A percentile compares a stretch with the other conserved stretches of the same genome.
Conservation (phyloP, 1,284 basidiomycete species). For the Ustilago loliicola region DNA sequence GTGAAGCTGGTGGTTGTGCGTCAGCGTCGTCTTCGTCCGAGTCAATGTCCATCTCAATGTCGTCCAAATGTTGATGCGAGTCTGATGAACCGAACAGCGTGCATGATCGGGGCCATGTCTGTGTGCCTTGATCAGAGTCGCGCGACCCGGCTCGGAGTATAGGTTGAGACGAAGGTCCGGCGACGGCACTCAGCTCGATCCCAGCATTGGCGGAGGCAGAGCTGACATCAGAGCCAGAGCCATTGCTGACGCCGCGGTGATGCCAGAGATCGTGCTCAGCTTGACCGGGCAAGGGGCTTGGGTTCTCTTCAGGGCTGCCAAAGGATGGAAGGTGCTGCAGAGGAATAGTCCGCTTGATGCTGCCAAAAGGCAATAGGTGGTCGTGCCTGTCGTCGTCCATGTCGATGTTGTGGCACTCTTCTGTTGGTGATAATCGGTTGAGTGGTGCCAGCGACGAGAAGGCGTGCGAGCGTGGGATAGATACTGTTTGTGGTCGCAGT, state of each 20-base stretch:
- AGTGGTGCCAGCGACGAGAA: conserved; percentile 51
- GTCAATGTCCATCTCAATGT: conserved; percentile 52
- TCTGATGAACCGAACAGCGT: conserved; percentile 37
- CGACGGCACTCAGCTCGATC: conserved; percentile 31
- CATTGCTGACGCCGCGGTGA: conserved; percentile 38
- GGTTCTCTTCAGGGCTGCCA: conserved; percentile 13
- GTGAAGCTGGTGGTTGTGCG: conserved; percentile 47
- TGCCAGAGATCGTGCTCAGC: conserved; percentile 31
- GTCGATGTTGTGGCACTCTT: conserved; percentile 35
- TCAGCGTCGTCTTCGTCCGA: conserved; percentile 46
- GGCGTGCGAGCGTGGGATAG: conserved; percentile 51
- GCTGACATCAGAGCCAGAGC: conserved; percentile 47
- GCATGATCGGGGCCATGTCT: conserved; percentile 25
- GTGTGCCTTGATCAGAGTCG: conserved; percentile 9
- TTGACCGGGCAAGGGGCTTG: not conserved
- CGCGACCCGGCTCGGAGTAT: conserved; percentile 38
- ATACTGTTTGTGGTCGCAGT: conserved; percentile 20
- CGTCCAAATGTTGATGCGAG: conserved; percentile 26
- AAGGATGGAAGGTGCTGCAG: conserved; percentile 33
- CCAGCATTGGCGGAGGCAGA: conserved; percentile 36
- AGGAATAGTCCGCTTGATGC: conserved; percentile 46
- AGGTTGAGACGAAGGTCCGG: conserved; percentile 45
- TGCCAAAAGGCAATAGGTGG: conserved; percentile 13
- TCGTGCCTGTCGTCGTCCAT: conserved; percentile 20
- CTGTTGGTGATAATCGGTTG: conserved; percentile 33